Percentiles rank a stretch among this genome's conserved stretches.
Conservation (phyloP, 2,329 filamentous ascomycete species). For the Shiraia sp. region DNA sequence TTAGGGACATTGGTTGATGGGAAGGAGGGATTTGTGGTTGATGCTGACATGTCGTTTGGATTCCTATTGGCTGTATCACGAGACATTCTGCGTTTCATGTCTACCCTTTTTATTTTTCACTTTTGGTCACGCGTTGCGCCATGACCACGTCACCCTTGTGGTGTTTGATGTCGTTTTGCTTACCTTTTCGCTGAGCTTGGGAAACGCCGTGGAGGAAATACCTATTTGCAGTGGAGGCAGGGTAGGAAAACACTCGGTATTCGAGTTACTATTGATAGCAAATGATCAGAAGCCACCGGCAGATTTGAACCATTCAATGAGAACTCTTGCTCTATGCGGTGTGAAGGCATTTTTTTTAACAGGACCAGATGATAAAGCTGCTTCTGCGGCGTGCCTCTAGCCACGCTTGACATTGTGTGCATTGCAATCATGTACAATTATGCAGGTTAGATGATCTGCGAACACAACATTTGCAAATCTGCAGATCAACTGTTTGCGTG, state of each 20-base stretch:
- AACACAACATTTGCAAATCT: neutral
- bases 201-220: slow-evolving; percentile 6
- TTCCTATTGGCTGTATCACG: slow-evolving; percentile 5
- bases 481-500: no score
- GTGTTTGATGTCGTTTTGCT: no score
- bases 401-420: neutral
- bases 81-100: slow-evolving; percentile 21
- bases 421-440: neutral
- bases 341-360: no score
- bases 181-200: slow-evolving; percentile 2
- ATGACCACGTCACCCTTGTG: slow-evolving; percentile 1
- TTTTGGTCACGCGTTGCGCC: neutral
- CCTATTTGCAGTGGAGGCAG: slow-evolving; percentile 1
- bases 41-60: slow-evolving; percentile 12
- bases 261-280: no score
- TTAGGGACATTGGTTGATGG: neutral
- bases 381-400: no score
- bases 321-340: no score
- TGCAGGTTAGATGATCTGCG: neutral
- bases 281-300: no score
- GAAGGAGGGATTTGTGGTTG: slow-evolving; percentile 2
- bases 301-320: no score
- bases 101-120: slow-evolving; percentile 3
- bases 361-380: no score
- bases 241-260: neutral